Evolutionary conservation across 495 filamentous ascomycete species (phyloP), one percentile per base, ranked within the genome.

Genomic region (Filosporella fistucella): DNA sequence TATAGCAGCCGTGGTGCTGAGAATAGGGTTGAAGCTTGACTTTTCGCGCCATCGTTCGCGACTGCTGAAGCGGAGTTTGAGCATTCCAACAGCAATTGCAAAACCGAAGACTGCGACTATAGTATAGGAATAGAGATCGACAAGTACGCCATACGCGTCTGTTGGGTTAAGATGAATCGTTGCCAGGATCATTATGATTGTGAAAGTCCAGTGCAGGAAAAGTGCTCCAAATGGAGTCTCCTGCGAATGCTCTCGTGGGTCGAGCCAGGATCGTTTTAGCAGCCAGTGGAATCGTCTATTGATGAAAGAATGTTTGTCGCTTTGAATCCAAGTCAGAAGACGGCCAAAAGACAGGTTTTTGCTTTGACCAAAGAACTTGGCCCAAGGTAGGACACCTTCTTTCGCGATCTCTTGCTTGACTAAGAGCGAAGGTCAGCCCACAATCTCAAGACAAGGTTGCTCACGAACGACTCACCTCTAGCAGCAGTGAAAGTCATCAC

Each of bases 291-390:
- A 43, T n/a, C 22, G 37, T 24, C 28, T 43, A 23, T 34, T 43
- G 13, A 43, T 18, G 40, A 51, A 51, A 1, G 46, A 14, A 22
- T 49, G 46, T 11, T 49, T 42, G 17, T 34, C 37, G 13, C 12
- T 20, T 25, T 24, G 36, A 26, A 49, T 49, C 36, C 46, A 34
- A 7, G 14, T 42, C 14, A 49, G 25, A 20, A 49, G 52, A 24
- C 14, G 42, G 42, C 23, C 33, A 42, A 43, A 46, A 18, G 33
- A 43, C 13, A 40, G 42, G 23, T 32, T 43, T 7, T 45, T 40
- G 32, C 33, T 66, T 14, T 56, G 51, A 21, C 68, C 71, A 42
- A 78, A 70, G 47, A 75, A 64, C 13, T 58, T 58, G 3, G 70
- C 65, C 21, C 58, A 71, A n/a, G 52, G 52, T 5, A 55, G 47